Evolutionary conservation across 305 asterid genomes (phyloP).

Genomic region (Fraxinus platypoda): DNA sequence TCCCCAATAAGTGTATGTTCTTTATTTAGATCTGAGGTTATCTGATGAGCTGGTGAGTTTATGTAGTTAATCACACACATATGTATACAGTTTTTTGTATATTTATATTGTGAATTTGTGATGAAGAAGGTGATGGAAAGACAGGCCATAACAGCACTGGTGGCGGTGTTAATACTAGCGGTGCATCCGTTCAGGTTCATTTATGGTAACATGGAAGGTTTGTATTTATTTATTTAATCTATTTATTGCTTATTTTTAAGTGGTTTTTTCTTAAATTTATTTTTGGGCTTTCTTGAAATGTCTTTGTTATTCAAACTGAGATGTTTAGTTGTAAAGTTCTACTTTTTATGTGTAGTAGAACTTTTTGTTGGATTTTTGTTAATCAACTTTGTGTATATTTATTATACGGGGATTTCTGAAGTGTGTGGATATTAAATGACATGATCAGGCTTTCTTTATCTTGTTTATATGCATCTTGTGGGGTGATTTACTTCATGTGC

Average conservation of each 20-base stretch:
- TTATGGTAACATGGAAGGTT: constrained; percentile 88
- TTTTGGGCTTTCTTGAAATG: constrained; percentile 14
- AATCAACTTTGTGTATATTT: background rate
- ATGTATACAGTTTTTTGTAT: constrained; percentile 25
- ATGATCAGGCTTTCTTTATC: background rate
- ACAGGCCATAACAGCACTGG: constrained; percentile 33
- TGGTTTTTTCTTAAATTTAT: constrained; percentile 5
- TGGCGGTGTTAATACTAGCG: constrained; percentile 63
- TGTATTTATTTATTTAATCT: constrained; percentile 1
- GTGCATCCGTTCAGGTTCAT: constrained; percentile 46
- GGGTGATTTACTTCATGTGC: background rate
- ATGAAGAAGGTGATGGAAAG: constrained; percentile 45
- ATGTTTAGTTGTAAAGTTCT: background rate
- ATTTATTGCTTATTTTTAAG: background rate
- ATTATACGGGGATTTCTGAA: background rate
- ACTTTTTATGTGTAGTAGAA: background rate
- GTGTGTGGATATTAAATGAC: background rate
- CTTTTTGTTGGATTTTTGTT: background rate
- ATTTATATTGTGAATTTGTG: background rate
- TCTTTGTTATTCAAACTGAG: background rate
- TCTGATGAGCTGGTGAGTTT: constrained; percentile 28
- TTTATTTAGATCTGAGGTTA: constrained; percentile 55
- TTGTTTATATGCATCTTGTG: background rate
- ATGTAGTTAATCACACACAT: constrained; percentile 1
- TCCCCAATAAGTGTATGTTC: background rate